Conservation (phyloP, 2,329 filamentous ascomycete species). For the Pestalotiopsis sp. region DNA sequence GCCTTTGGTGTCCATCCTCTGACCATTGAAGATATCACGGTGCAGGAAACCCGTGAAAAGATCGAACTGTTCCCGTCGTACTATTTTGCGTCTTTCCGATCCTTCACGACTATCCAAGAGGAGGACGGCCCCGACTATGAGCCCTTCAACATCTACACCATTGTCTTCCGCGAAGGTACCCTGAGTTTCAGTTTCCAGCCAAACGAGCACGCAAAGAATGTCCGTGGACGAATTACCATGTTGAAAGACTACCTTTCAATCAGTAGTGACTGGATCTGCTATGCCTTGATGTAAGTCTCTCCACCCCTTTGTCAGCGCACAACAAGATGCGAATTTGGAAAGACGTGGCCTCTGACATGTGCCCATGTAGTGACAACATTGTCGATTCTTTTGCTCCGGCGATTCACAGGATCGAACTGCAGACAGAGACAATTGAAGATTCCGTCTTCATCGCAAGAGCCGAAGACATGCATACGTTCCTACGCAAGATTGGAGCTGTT, state of each 20-base stretch:
- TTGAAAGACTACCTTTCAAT: conserved; percentile 93
- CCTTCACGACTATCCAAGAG: conserved; percentile 79
- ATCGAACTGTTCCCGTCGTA: conserved; percentile 97
- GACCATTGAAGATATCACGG: conserved; percentile 94
- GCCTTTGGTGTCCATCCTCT: conserved; percentile 95
- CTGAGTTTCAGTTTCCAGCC: conserved; percentile 91
- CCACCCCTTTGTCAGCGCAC: conserved; percentile 16
- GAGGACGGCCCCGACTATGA: conserved; percentile 82
- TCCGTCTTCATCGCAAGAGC: conserved; percentile 89
- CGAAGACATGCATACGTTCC: conserved; percentile 84
- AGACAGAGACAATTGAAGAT: conserved; percentile 93
- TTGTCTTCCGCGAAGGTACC: conserved; percentile 94
- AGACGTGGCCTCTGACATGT: not conserved
- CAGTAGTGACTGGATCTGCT: conserved; percentile 98
- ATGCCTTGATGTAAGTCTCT: conserved; percentile 81
- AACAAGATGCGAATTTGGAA: conserved; percentile 14
- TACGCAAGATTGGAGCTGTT: conserved; percentile 84
- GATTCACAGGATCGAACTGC: conserved; percentile 81
- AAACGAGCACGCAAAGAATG: conserved; percentile 84
- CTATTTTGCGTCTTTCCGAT: conserved; percentile 97
- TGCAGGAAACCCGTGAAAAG: conserved; percentile 95
- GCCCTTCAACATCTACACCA: conserved; percentile 93
- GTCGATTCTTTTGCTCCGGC: conserved; percentile 93
- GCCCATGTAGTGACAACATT: conserved; percentile 76
- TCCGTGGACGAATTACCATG: conserved; percentile 87